Evolutionary conservation across 495 filamentous ascomycete species (phyloP), one percentile per base, ranked within the genome.

Genomic region (Xylaria telfairii): DNA sequence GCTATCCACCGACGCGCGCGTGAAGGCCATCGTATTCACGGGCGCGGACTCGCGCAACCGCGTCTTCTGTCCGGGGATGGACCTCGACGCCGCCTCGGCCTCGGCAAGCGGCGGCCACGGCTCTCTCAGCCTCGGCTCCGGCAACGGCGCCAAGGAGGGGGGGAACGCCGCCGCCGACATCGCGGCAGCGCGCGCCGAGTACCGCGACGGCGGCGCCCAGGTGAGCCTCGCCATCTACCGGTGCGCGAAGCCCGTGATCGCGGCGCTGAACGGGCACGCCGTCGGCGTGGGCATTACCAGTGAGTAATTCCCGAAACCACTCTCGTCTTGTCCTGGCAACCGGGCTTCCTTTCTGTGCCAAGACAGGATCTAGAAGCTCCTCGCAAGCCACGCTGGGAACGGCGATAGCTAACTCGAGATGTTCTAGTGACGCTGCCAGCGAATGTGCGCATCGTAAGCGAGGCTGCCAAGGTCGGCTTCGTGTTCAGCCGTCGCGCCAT

Each of bases 221-320:
- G 85, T 90, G 10, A 80, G 85, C 30, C 82, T 91, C 5, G 88
- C 88, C 42, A 89, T 91, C 57, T 84, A 90, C 76, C 71, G 79
- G 71, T 92, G 89, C 75, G 83, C 82, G 68, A 92, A 91, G 73
- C 88, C 89, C 44, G 88, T 89, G 28, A 88, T 92, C 74, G 89
- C 81, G 32, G 90, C 90, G 4, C 85, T 91, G 72, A 88, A 90
- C 75, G 90, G 90, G 60, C 86, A 84, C 49, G 90, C 90, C 26
- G 90, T 91, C 10, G 90, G 89, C 10, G 84, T 91, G 9, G 89
- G 90, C 6, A 90, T 91, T 76, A 92, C 89, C n/a, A n/a, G n/a
- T n/a, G n/a, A n/a, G n/a, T n/a, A n/a, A n/a, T n/a, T n/a, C n/a
- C n/a, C n/a, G n/a, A n/a, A n/a, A n/a, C n/a, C n/a, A n/a, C n/a